Evolutionary conservation across 1,284 basidiomycete species (phyloP), one percentile per base, ranked within the genome.

Genomic region (Rhodotorula sp.): DNA sequence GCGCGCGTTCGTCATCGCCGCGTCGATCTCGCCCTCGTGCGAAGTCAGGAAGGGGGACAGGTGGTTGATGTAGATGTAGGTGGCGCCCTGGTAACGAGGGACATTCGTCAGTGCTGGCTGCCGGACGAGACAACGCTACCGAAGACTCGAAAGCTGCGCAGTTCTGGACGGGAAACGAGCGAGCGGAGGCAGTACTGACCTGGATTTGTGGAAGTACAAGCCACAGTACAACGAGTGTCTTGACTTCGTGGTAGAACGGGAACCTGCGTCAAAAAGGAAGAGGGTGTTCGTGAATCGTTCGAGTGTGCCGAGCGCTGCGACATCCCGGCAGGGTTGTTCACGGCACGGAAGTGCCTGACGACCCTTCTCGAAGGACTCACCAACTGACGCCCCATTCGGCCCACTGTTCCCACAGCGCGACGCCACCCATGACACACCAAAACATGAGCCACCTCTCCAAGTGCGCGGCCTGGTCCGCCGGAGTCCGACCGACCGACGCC

Each of bases 401-500:
- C 56, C 89, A 83, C 76, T 88, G 88, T 79, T 93, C 91, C 26
- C 89, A 82, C 8, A 85, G 86, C 48, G 91, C 84, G 70, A 92
- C 86, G 78, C 87, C 88, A 0, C 90, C 91, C 18, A 93, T 85
- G 0, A 93, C 90, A 47, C 87, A 89, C 91, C 91, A 93, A 78
- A 92, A 93, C 90, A 92, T 93, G 63, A 92, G 83, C 91, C 91
- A 92, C 82, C 89, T 83, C 79, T 93, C 91, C 10, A 93, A 84
- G 45, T 91, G 64, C 47, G 60, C 59, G 12, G 55, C 89, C 89
- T 88, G 59, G 23, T 59, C 64, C 21, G 38, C 31, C 54, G 48
- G 19, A 19, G 50, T 31, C 28, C n/a, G 26, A 12, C 54, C 62
- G 8, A 45, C 26, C 31, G 48, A 50, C 21, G 59, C 48, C 15